Base-by-base conservation (phyloP, 2,329 filamentous ascomycete species). In the Colletotrichum sp. region DNA sequence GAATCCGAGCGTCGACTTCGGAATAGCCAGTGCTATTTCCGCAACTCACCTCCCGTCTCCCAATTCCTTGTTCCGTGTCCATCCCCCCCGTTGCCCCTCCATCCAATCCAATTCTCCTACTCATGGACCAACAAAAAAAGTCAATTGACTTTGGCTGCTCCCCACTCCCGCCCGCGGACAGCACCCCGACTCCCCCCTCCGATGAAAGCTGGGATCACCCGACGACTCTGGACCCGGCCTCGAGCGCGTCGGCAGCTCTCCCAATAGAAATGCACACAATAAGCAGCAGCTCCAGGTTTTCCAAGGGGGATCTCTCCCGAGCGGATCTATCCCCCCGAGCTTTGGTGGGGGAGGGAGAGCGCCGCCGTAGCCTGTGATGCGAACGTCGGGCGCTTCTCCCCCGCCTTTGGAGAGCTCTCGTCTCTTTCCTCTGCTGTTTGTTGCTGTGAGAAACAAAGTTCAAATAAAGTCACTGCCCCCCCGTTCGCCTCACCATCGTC, bases 181-280 rank as follows among this genome's bases (percentile, higher is more conserved):
- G 64, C 64, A 63, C 70, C 69, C 70, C 64, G 60, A 66, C n/a
- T n/a, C 62, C 63, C 30, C 68, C 55, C 52, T 68, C 72, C 62
- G 70, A 36, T 71, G 22, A 24, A 70, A 22, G 64, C 69, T 60
- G 57, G 73, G 44, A 57, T 68, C 57, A 72, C 28, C 69, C 64
- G 57, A 73, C 72, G n/a, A 52, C 7, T 22, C 30, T n/a, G 18
- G 63, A 68, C 55, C 69, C 73, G 44, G 57, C 73, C 26, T 68
- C 55, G n/a, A 10, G 28, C 55, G 16, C 26, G 36, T 39, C 55
- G 36, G 52, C 15, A 52, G 62, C 57, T 26, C 72, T 71, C 28
- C 72, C 72, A 75, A 75, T 75, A 44, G n/a, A 32, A 71, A 60
- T 15, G 48, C 72, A 10, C 52, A 44, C 22, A 74, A 66, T 75